Base-by-base conservation (phyloP, 2,329 filamentous ascomycete species). In the Talaromyces sp. region DNA sequence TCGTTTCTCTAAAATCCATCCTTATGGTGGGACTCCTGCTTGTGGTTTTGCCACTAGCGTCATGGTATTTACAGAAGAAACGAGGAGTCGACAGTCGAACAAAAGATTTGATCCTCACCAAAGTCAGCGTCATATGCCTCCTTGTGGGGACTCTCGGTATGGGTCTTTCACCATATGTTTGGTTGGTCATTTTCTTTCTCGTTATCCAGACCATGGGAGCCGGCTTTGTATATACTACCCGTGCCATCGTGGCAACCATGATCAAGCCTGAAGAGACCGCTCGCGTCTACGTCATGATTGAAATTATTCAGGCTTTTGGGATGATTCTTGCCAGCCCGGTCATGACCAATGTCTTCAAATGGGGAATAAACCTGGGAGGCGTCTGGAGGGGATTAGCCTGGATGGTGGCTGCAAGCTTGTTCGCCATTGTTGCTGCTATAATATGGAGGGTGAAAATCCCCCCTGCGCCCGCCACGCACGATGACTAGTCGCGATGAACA, bases 311-410 rank as follows among this genome's bases (percentile, higher is more conserved):
- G 63, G 75, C 77, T 16, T 67, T 82, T 9, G 81, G 81, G 6
- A 73, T 75, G 28, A 76, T 83, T 62, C 67, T 82, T 34, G 79
- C 79, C 4, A 81, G 79, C 28, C 74, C 81, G 4, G 66, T 79
- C 4, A 73, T 83, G 47, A 80, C 79, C 2, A 69, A 72, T 8
- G 68, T 80, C 14, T 82, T 83, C 63, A 75, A 79, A 34, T 69
- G 78, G 61, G 81, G 81, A 0, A 72, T 83, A 61, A 72, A 78
- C 10, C 60, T 81, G 7, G 81, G 80, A 1, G 76, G 75, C 4
- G 64, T 69, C 5, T 83, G 80, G 81, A 72, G 81, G 40, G 81
- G 81, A 5, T 63, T 83, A 42, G 80, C 81, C 0, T 83, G 77
- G 72, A 73, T 78, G 67, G 73, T 76, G 62, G 75, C 74, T 2